Percentiles rank a stretch among this genome's conserved stretches.
These are phyloP conservation scores for Dipteronia sinensis DNA, from an alignment of 345 rosid species.

Conservation along the genomic window DNA sequence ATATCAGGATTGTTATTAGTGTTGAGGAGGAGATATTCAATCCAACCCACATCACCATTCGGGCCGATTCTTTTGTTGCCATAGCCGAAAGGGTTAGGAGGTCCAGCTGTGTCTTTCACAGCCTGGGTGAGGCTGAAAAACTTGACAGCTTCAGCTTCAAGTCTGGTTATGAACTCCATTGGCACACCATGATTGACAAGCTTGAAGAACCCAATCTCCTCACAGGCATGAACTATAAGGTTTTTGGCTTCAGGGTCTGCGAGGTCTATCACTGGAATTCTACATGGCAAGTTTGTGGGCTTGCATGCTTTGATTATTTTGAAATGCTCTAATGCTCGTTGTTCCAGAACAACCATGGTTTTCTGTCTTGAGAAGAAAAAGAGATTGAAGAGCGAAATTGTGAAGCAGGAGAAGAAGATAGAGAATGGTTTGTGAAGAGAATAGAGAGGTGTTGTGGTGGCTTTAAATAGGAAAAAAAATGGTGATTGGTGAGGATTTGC, in stretches of 20 bases:
- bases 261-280: constrained; percentile 66
- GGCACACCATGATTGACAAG: constrained; percentile 52
- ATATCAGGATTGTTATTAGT: constrained; percentile 30
- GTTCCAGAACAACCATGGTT: constrained; percentile 75
- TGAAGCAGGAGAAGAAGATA: not conserved
- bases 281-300: constrained; percentile 34
- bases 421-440: not conserved
- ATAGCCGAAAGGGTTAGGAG: constrained; percentile 49
- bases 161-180: constrained; percentile 28
- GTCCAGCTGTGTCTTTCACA: constrained; percentile 43
- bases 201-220: constrained; percentile 59
- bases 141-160: constrained; percentile 39
- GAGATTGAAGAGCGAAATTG: not conserved
- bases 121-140: constrained; percentile 42
- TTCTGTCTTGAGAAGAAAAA: not conserved
- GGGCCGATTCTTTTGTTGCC: constrained; percentile 54
- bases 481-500: constrained; percentile 7
- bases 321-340: constrained; percentile 53
- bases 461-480: constrained; percentile 21
- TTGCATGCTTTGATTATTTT: constrained; percentile 65
- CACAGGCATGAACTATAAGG: constrained; percentile 59
- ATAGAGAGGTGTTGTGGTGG: constrained; percentile 13
- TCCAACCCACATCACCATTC: constrained; percentile 60
- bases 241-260: constrained; percentile 58
- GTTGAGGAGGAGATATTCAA: constrained; percentile 50